Conservation (phyloP, 352 stramenopile species). For the Peronosclerospora sorghi region DNA sequence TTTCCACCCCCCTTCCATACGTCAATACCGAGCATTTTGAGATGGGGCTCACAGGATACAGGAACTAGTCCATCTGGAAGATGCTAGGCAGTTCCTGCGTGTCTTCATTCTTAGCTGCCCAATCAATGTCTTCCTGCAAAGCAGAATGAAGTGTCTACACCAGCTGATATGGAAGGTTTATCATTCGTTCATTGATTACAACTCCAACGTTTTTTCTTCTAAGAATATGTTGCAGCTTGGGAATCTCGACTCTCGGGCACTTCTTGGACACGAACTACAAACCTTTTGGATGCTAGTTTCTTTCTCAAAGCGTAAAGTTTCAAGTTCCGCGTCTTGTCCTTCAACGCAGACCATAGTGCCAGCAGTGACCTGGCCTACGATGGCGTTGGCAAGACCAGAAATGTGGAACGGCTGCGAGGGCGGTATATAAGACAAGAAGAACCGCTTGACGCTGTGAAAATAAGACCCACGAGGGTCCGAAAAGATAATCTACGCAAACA, state of each 20-base stretch:
- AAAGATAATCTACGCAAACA: conserved; percentile 77
- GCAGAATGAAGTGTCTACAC: conserved; percentile 68
- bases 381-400: conserved; percentile 63
- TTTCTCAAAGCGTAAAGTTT: conserved; percentile 31
- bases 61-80: conserved; percentile 77
- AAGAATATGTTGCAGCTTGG: conserved; percentile 53
- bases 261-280: conserved; percentile 71
- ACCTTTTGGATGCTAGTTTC: conserved; percentile 61
- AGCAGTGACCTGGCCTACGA: too few species aligned
- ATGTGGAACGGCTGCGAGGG: conserved; percentile 70
- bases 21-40: too few species aligned
- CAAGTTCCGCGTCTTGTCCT: conserved; percentile 65
- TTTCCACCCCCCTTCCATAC: too few species aligned
- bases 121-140: conserved; percentile 74
- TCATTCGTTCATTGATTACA: too few species aligned
- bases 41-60: too few species aligned
- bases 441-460: conserved; percentile 84
- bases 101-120: conserved; percentile 70
- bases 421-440: conserved; percentile 59
- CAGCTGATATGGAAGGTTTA: conserved; percentile 77
- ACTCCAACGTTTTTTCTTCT: conserved; percentile 34
- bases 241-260: conserved; percentile 34
- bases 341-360: too few species aligned
- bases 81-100: conserved; percentile 41
- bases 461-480: conserved; percentile 64